Evolutionary conservation across 495 filamentous ascomycete species (phyloP), one percentile per base, ranked within the genome.

Genomic region (Penicillium arizonense): DNA sequence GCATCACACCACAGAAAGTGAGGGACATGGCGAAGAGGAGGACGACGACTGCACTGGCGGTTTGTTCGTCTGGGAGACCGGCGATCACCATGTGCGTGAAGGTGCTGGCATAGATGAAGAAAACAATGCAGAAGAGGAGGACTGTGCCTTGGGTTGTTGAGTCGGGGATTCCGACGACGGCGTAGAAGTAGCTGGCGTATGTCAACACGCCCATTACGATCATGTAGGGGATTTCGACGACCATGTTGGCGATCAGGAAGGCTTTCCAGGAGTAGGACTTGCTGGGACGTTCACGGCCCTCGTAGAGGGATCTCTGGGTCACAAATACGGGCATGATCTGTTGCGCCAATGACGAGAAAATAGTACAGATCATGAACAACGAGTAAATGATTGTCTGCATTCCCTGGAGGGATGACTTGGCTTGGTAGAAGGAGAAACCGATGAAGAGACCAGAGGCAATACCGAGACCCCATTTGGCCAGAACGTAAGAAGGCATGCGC

Each of bases 251-350:
- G 14, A 84, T 74, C 21, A 87, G 63, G 67, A 90, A 90, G 0
- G 78, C 81, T n/a, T 73, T 69, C 88, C 87, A 90, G 33, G 77
- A 81, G 67, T 93, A 93, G 10, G 81, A 78, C 50, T 85, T 87
- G 50, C 75, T 79, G 12, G 80, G 81, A 0, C 79, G 74, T 66
- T 93, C 89, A 20, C 89, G 82, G 10, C 82, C 80, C 55, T 85
- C 75, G 65, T 86, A 91, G 1, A 90, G 71, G 3, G 79, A 75
- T 1, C 88, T 78, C 45, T 86, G 74, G 5, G 69, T 67, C 37
- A 89, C 65, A 63, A 87, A 91, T 4, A 82, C 73, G 0, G 88
- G 87, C 63, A 88, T 85, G 20, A 88, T 70, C 58, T 86, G 79
- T 20, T 72, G 63, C 16, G 18, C 75, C 1, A 85, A 61, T 0